Conservation (phyloP, 2,329 filamentous ascomycete genomes). For the Scorias spongiosa region DNA sequence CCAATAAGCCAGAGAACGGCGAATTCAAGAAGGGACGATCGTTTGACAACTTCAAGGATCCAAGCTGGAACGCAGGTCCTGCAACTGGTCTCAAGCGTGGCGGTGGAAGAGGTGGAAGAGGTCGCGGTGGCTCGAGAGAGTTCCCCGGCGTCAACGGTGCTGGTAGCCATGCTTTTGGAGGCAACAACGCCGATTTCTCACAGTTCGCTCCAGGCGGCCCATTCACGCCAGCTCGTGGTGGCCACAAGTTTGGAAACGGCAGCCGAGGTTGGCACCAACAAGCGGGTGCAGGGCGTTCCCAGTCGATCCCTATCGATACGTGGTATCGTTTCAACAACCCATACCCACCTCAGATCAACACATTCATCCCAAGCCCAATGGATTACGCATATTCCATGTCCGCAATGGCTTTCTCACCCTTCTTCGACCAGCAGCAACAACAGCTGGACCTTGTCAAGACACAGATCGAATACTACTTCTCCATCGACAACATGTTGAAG, state of each 20-base stretch:
- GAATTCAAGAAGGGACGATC: slow-evolving; percentile 9
- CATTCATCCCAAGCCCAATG: slow-evolving; percentile 39
- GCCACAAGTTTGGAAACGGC: slow-evolving; percentile 10
- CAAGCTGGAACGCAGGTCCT: slow-evolving; percentile 4
- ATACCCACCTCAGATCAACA: slow-evolving; percentile 11
- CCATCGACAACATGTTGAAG: slow-evolving; percentile 86
- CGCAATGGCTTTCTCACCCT: slow-evolving; percentile 42
- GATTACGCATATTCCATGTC: slow-evolving; percentile 18
- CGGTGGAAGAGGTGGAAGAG: slow-evolving; percentile 17
- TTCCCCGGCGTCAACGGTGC: slow-evolving; percentile 13
- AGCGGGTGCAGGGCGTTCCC: slow-evolving; percentile 35
- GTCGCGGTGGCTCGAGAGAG: slow-evolving; percentile 18
- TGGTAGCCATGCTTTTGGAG: slow-evolving; percentile 4
- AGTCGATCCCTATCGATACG: slow-evolving; percentile 43
- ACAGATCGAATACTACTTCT: slow-evolving; percentile 83
- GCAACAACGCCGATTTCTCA: slow-evolving; percentile 6
- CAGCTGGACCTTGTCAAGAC: slow-evolving; percentile 43
- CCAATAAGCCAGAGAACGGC: slow-evolving; percentile 4
- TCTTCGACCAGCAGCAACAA: slow-evolving; percentile 39
- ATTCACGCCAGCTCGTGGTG: slow-evolving; percentile 14
- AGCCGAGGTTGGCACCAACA: slow-evolving; percentile 33
- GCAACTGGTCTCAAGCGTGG: slow-evolving; percentile 8
- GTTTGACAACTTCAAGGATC: slow-evolving; percentile 10
- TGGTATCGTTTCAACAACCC: slow-evolving; percentile 26
- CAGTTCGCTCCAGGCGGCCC: slow-evolving; percentile 11